Percentiles rank a stretch among this genome's conserved stretches.
These are phyloP conservation scores for Onygenales sp. DNA, from an alignment of 2,329 filamentous ascomycete genomes.

Conservation along the genomic window DNA sequence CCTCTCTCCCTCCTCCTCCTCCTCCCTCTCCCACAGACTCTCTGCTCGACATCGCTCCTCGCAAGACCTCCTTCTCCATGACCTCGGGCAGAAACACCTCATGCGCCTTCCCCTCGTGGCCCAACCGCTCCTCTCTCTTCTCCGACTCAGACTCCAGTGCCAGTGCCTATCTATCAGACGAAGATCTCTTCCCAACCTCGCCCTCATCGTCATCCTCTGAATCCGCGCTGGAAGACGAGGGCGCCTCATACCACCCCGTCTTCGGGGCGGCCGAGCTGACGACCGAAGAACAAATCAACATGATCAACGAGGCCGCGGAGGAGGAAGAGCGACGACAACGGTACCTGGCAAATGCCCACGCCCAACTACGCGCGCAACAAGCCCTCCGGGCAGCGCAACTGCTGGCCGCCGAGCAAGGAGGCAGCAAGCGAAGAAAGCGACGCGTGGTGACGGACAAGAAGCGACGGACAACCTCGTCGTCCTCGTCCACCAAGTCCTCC, in stretches of 20 bases:
- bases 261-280: constrained; percentile 20
- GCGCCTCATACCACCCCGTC: constrained; percentile 5
- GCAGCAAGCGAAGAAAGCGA: constrained; percentile 13
- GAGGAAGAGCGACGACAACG: constrained; percentile 27
- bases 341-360: constrained; percentile 31
- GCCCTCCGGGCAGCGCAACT: constrained; percentile 26
- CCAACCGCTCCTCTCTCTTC: constrained; percentile 30
- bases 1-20: constrained; percentile 24
- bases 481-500: constrained; percentile 5
- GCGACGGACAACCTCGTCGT: constrained; percentile 13
- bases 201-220: constrained; percentile 15
- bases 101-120: constrained; percentile 37
- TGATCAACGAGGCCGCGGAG: constrained; percentile 25
- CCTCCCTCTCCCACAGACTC: constrained; percentile 30
- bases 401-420: constrained; percentile 9
- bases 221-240: background rate
- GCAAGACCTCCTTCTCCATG: constrained; percentile 33
- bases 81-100: constrained; percentile 29
- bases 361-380: constrained; percentile 31
- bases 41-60: constrained; percentile 31
- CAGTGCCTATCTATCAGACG: constrained; percentile 33
- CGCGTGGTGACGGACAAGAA: constrained; percentile 10
- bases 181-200: constrained; percentile 30
- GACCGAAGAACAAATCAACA: constrained; percentile 30
- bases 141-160: constrained; percentile 22